These are phyloP conservation scores for Alternaria gansuensis DNA, from an alignment of 2,329 filamentous ascomycete species.

Conservation along the genomic window DNA sequence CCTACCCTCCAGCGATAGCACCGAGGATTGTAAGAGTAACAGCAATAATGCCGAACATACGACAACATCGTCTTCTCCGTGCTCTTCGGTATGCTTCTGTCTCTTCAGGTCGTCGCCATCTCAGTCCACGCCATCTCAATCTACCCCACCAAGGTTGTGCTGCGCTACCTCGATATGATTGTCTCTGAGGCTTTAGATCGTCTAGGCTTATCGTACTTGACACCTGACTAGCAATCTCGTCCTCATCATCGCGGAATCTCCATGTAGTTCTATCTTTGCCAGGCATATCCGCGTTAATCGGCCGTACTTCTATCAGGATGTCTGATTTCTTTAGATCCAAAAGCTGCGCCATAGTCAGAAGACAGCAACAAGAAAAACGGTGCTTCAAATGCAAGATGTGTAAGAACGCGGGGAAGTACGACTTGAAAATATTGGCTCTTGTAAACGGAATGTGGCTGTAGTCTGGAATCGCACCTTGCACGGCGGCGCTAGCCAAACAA, in stretches of 20 bases:
- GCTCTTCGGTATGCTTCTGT: conserved; percentile 2
- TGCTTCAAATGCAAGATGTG: not conserved
- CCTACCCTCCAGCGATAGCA: conserved; percentile 33
- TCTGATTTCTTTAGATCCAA: conserved; percentile 9
- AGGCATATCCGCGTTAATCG: conserved; percentile 9
- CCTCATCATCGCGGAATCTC: conserved; percentile 21
- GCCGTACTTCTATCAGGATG: conserved; percentile 14
- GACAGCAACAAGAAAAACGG: not conserved
- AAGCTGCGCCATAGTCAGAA: conserved; percentile 14
- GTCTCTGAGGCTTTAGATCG: conserved; percentile 9
- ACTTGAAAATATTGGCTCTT: not conserved
- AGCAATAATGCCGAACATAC: conserved; percentile 19
- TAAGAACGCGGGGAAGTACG: not conserved
- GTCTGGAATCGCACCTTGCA: conserved; percentile 1
- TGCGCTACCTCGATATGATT: conserved; percentile 18
- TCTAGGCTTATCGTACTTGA: conserved; percentile 18
- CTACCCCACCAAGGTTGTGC: conserved; percentile 12
- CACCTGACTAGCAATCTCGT: conserved; percentile 21
- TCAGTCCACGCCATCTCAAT: conserved; percentile 10
- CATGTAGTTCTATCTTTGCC: not conserved
- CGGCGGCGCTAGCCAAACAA: not conserved
- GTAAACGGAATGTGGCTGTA: not conserved
- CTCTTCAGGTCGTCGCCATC: conserved; percentile 7
- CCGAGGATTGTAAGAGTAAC: conserved; percentile 28
- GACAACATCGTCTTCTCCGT: conserved; percentile 18